Conservation (phyloP, 495 filamentous ascomycete genomes). For the Tuber calosporum region DNA sequence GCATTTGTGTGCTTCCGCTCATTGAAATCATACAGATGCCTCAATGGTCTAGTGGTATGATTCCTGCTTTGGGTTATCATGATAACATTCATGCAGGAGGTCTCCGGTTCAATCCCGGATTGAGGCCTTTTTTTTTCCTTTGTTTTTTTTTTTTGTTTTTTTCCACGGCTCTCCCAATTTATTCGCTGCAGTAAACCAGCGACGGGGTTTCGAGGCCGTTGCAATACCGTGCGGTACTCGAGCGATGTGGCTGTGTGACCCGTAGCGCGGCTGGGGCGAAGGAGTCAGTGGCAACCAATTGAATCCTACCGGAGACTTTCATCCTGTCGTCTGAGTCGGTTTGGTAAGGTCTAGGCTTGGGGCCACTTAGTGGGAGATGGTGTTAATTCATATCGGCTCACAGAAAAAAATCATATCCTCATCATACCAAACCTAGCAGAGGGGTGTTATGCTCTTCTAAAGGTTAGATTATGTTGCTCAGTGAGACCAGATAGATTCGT, state of each 20-base stretch:
- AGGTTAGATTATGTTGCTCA: background rate
- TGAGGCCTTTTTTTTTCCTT: constrained; percentile 24
- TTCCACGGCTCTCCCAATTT: background rate
- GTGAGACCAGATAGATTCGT: background rate
- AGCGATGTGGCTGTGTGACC: background rate
- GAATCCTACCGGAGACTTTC: background rate
- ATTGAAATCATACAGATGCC: background rate
- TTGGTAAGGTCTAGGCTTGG: background rate
- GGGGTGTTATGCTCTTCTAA: background rate
- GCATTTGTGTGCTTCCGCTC: background rate
- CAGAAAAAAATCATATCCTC: too few species aligned
- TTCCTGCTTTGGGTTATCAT: constrained; percentile 28
- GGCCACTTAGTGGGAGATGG: background rate
- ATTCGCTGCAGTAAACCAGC: background rate
- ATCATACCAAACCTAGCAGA: background rate
- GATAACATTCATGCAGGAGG: constrained; percentile 22
- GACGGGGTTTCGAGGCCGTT: background rate
- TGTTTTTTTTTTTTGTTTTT: constrained; percentile 11
- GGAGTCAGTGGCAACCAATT: background rate
- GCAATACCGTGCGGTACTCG: too few species aligned
- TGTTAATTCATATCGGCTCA: too few species aligned
- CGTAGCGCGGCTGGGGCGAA: background rate
- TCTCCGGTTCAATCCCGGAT: constrained; percentile 35
- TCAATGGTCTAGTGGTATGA: constrained; percentile 35
- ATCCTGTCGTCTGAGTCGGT: background rate